Conservation (phyloP, 768 basidiomycete genomes). For the Sistotremastrum niveocremeum region DNA sequence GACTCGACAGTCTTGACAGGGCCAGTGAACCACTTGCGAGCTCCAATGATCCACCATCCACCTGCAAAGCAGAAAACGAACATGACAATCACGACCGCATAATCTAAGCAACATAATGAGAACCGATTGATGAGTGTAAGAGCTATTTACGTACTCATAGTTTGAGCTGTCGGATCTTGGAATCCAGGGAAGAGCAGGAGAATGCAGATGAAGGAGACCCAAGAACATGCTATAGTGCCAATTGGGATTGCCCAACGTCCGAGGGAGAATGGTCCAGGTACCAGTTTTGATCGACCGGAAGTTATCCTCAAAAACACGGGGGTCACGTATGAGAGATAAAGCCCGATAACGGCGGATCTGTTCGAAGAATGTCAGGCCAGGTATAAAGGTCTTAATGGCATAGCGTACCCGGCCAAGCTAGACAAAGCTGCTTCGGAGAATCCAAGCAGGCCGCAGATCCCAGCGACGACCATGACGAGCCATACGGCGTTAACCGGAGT, state of each 20-base stretch:
- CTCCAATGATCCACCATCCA: slow-evolving; percentile 51
- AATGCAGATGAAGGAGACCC: slow-evolving; percentile 50
- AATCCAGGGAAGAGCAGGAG: slow-evolving; percentile 44
- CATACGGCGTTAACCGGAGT: slow-evolving; percentile 69
- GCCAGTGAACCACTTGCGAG: slow-evolving; percentile 58
- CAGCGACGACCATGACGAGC: slow-evolving; percentile 48
- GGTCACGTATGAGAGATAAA: slow-evolving; percentile 53
- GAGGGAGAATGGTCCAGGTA: slow-evolving; percentile 46
- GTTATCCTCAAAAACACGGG: slow-evolving; percentile 64
- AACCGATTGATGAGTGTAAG: not conserved
- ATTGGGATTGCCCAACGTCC: slow-evolving; percentile 48
- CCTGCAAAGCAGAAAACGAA: slow-evolving; percentile 52
- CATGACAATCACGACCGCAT: slow-evolving; percentile 52
- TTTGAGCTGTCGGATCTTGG: slow-evolving; percentile 24
- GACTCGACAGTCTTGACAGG: slow-evolving; percentile 36
- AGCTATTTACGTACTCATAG: slow-evolving; percentile 40
- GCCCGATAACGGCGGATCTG: slow-evolving; percentile 57
- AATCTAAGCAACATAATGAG: slow-evolving; percentile 29
- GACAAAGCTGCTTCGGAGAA: slow-evolving; percentile 50
- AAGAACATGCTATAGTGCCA: slow-evolving; percentile 46
- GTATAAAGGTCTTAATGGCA: not conserved
- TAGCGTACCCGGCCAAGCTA: slow-evolving; percentile 50
- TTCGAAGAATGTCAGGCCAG: not conserved
- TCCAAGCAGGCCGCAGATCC: slow-evolving; percentile 47
- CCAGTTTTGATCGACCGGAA: slow-evolving; percentile 43